phyloP scores from a whole-genome alignment of 257 asterid species.

The Nicotiana otophora region DNA sequence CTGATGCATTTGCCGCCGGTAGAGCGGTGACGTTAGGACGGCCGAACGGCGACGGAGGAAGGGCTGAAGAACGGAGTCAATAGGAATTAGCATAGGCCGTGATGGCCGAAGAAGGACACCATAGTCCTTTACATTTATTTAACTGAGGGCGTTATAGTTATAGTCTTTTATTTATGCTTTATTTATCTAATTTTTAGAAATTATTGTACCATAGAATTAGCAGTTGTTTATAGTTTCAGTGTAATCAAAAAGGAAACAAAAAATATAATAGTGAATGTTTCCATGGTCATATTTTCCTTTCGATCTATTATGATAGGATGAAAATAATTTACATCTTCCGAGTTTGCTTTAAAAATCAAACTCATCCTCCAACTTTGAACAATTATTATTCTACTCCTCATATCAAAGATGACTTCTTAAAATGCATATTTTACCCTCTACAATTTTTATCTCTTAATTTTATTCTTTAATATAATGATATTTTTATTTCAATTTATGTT shows the following conservation, averaged over 20 bases:
- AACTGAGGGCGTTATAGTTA: neutral
- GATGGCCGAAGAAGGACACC: neutral
- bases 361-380: too few relatives aligned
- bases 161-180: neutral
- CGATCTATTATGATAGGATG: too few relatives aligned
- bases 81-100: slow-evolving; percentile 12
- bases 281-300: neutral
- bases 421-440: too few relatives aligned
- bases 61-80: neutral
- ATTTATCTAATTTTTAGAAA: neutral
- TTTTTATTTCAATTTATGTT: too few relatives aligned
- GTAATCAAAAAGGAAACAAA: neutral
- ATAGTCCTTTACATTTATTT: neutral
- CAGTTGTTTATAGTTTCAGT: neutral
- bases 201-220: neutral
- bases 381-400: too few relatives aligned
- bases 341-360: too few relatives aligned
- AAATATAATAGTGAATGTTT: neutral
- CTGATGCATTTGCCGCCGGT: slow-evolving; percentile 47
- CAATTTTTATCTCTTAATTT: too few relatives aligned
- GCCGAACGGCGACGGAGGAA: neutral
- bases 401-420: too few relatives aligned
- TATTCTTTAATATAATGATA: too few relatives aligned
- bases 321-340: too few relatives aligned
- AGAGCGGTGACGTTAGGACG: slow-evolving; percentile 11